Evolutionary conservation across 78 protist species (phyloP), one percentile per base, ranked within the genome.

Genomic region (Mastigamoeba balamuthi): DNA sequence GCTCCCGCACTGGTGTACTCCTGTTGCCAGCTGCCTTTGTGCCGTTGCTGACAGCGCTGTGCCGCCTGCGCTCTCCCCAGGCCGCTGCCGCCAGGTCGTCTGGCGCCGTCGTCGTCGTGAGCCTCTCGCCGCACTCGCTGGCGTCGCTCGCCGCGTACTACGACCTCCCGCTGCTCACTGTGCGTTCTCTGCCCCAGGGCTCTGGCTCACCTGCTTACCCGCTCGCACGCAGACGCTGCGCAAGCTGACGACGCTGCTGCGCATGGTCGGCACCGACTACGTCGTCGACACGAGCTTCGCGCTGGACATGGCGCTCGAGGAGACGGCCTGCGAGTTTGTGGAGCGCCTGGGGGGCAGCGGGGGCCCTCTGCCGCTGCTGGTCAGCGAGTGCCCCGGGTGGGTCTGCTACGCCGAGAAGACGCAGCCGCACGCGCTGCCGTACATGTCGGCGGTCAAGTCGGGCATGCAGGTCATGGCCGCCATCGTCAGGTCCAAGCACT

Each of bases 351-450:
- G 58, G 17, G 17, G 58, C 17, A 17, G 33, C 17, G 58, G 17
- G 17, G 33, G 17, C 58, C 58, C 58, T 48, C 80, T 82, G 7
- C 93, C 93, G 0, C 4, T 86, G 48, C n/a, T 89, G 5, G 58
- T 80, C 1, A 78, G 86, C 6, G 40, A 84, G 17, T 89, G 93
- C 71, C 93, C 93, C 0, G 92, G 92, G 2, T 89, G 87, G 88
- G 72, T 89, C 5, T 93, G 96, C 82, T 91, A 83, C 30, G 94
- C 91, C 1, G 96, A 93, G 72, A 93, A 93, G 83, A 76, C 67
- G 23, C 81, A 79, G 35, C 76, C 76, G 4, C 10, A 1, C 1
- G 38, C 76, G 6, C 82, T 94, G 37, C 88, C 90, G 3, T 53
- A 81, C 76, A 48, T 94, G 28, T 38, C 69, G 28, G 8, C 69